Conservation (phyloP, 2,329 filamentous ascomycete species). For the Trichoderma sp. region DNA sequence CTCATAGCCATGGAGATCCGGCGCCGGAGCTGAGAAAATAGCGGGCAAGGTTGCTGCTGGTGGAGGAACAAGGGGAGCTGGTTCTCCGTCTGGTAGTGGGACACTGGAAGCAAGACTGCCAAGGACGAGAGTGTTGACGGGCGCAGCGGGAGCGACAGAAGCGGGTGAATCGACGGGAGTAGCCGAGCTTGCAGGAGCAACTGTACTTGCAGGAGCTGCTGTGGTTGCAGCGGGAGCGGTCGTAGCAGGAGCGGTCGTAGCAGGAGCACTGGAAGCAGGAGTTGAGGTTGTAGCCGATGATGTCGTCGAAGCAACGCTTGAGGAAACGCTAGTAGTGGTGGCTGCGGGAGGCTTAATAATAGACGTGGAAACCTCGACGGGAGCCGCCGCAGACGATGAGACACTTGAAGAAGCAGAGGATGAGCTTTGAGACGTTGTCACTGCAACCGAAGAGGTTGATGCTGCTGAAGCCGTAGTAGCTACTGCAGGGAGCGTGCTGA, state of each 20-base stretch:
- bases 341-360: not conserved
- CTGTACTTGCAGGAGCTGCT: not conserved
- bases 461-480: not conserved
- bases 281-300: not conserved
- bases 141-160: not conserved
- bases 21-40: conserved; percentile 17
- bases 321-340: not conserved
- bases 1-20: conserved; percentile 22
- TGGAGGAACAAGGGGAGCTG: conserved; percentile 1
- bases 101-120: conserved; percentile 10
- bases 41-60: conserved; percentile 13
- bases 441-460: not conserved
- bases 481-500: conserved; percentile 2
- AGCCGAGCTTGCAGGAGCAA: not conserved
- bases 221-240: not conserved
- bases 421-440: not conserved
- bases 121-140: conserved; percentile 19
- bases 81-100: conserved; percentile 16
- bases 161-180: not conserved
- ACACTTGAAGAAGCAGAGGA: not conserved
- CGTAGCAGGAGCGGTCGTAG: not conserved
- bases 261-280: not conserved
- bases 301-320: conserved; percentile 4
- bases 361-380: conserved; percentile 8
- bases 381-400: not conserved